These are phyloP conservation scores for Graphilbum sp. DNA, from an alignment of 2,329 filamentous ascomycete genomes.

Conservation along the genomic window DNA sequence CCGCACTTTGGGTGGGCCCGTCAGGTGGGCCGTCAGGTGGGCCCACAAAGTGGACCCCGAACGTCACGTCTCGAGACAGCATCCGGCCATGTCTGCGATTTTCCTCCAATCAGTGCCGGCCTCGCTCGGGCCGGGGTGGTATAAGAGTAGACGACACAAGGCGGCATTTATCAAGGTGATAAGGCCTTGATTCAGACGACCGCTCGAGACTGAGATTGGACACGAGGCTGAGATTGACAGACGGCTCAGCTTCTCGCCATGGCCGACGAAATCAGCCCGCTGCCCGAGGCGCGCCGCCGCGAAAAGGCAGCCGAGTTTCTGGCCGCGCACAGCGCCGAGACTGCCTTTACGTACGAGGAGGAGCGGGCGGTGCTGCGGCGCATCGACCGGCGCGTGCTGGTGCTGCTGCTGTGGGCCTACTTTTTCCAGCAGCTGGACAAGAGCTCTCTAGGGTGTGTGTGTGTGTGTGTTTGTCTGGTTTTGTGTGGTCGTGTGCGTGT, in stretches of 20 bases:
- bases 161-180: no score
- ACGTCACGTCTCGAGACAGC: no score
- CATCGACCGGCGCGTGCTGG: conserved; percentile 33
- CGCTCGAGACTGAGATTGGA: no score
- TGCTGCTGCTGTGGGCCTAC: conserved; percentile 35
- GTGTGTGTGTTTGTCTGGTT: neutral
- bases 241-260: no score
- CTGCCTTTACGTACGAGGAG: conserved; percentile 30
- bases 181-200: no score
- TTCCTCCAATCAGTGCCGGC: neutral
- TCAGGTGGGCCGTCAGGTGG: no score
- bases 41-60: no score
- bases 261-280: conserved; percentile 1
- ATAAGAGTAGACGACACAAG: neutral
- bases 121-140: neutral
- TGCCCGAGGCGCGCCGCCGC: conserved; percentile 1
- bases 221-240: no score
- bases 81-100: no score
- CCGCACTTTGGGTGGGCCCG: no score
- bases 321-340: conserved; percentile 18
- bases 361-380: conserved; percentile 26
- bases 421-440: conserved; percentile 43
- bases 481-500: neutral
- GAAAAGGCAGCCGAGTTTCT: conserved; percentile 31
- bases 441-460: conserved; percentile 19